Conservation (phyloP, 2,329 filamentous ascomycete genomes). For the Colletotrichum tabaci region DNA sequence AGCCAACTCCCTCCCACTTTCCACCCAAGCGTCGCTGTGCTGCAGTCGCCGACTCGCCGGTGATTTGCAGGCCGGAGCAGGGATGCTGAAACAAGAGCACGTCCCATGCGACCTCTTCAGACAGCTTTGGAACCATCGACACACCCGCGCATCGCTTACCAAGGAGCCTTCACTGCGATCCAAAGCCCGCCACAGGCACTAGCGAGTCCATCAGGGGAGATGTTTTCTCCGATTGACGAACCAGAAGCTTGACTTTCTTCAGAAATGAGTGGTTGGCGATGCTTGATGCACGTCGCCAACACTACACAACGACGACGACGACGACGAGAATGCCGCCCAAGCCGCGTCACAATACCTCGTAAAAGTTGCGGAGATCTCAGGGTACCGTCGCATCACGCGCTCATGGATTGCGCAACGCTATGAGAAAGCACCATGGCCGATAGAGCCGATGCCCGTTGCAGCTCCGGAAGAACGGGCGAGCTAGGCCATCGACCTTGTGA, state of each 20-base stretch:
- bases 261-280: slow-evolving; percentile 6
- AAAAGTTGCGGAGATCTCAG: slow-evolving; percentile 16
- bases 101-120: slow-evolving; percentile 39
- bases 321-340: slow-evolving; percentile 25
- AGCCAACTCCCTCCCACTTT: neutral
- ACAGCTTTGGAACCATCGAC: slow-evolving; percentile 43
- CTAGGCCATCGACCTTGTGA: neutral
- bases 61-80: neutral
- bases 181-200: neutral
- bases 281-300: neutral
- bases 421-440: slow-evolving; percentile 5
- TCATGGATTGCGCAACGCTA: slow-evolving; percentile 28
- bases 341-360: slow-evolving; percentile 22
- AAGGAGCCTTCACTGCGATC: slow-evolving; percentile 1
- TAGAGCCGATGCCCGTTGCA: slow-evolving; percentile 3
- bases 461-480: slow-evolving; percentile 5
- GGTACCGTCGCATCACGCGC: neutral
- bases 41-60: neutral
- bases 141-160: neutral
- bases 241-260: neutral
- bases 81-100: slow-evolving; percentile 34
- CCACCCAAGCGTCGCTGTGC: neutral
- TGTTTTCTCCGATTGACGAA: neutral
- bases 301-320: neutral
- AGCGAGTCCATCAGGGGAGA: neutral